Conservation (phyloP, 2,329 filamentous ascomycete species). For the Leptographium procerum region DNA sequence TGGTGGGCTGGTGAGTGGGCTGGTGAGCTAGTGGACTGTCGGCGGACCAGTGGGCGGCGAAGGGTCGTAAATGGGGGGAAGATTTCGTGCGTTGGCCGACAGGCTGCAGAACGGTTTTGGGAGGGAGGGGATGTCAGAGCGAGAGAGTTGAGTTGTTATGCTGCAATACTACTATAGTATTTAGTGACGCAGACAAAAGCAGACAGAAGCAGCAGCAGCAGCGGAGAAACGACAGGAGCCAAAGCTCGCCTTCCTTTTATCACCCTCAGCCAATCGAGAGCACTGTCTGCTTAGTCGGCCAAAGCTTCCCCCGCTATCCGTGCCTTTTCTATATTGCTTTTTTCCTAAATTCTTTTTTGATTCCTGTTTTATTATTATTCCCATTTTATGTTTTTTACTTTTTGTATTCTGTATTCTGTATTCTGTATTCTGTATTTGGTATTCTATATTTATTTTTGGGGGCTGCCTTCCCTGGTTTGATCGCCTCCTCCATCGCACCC, state of each 20-base stretch:
- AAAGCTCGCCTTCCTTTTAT: no score
- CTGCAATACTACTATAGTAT: no score
- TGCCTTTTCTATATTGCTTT: slow-evolving; percentile 1
- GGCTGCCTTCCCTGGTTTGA: not conserved
- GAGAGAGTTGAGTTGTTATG: no score
- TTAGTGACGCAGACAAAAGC: not conserved
- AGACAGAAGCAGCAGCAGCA: not conserved
- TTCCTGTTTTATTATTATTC: not conserved
- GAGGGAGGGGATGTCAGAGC: no score
- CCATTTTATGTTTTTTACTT: not conserved
- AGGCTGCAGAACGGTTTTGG: not conserved
- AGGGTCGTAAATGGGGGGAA: no score
- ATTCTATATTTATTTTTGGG: not conserved
- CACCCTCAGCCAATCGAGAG: not conserved
- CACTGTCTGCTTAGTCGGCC: not conserved
- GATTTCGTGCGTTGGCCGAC: no score
- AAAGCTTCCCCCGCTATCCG: slow-evolving; percentile 4
- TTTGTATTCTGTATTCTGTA: not conserved
- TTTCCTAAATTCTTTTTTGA: not conserved
- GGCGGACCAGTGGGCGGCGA: not conserved
- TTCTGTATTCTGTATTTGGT: not conserved
- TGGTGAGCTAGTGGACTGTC: not conserved
- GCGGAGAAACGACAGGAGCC: not conserved
- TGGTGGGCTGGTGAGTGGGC: not conserved
- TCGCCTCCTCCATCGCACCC: not conserved